Base-by-base conservation (phyloP, 768 basidiomycete species). In the Psilocybe cubensis region DNA sequence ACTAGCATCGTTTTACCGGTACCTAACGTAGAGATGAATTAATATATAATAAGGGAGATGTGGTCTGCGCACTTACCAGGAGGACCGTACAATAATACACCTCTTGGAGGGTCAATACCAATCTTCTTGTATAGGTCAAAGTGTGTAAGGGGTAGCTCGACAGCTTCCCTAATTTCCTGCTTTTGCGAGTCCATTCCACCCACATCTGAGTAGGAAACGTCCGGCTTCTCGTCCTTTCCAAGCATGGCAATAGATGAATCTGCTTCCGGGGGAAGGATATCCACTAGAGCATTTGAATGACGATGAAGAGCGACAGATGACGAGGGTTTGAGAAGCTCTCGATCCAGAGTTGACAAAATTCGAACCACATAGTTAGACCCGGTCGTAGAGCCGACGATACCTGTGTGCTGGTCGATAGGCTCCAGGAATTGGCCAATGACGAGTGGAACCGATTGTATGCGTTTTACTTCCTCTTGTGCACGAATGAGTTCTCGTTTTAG, bases 371-470 rank as follows among this genome's bases (percentile, higher is more conserved):
- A 98, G 76, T 98, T 99, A 12, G 92, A 94, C 10, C 97, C 97
- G 3, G 97, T 98, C 0, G 97, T 99, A 12, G 92, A 95, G 46
- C 96, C 96, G 18, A 98, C 97, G 63, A 99, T 99, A 59, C 90
- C 94, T 14, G 96, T 94, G 65, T 90, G 87, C 72, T 98, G 93
- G 79, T 99, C 97, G 71, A 99, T 98, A 50, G 97, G 91, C 77
- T 99, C 97, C 31, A 98, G 85, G 79, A 99, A 99, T 74, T 99
- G 97, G 55, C 97, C 97, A 68, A 99, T 99, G 70, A 99, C 97
- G 14, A 99, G 87, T 0, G 97, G 97, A 5, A 99, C 97, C 52
- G 93, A 93, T 76, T 98, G 95, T 71, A 99, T 99, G 57, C 97
- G 92, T 76, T 98, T 97, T 70, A 99, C 97, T 76, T 99, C 97